Evolutionary conservation across 345 rosid genomes (phyloP).

Genomic region (Kandelia obovata): DNA sequence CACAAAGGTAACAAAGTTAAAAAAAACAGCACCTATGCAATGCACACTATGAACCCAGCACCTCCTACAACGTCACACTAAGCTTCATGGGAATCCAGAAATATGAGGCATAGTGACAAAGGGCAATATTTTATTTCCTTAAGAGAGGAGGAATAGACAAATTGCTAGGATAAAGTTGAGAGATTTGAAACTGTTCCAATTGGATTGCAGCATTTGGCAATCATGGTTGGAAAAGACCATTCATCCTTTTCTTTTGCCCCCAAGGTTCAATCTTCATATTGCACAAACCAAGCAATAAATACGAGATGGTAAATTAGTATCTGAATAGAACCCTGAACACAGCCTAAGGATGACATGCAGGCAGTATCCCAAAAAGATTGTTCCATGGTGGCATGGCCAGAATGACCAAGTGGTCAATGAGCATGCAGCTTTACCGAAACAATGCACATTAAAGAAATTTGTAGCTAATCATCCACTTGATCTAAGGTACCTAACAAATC

Average conservation of each 20-base stretch:
- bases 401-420: not conserved
- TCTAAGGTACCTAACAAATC: not conserved
- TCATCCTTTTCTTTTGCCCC: too few species aligned
- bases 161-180: not conserved
- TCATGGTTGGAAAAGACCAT: not conserved
- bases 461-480: not conserved
- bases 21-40: too few species aligned
- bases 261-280: too few species aligned
- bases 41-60: too few species aligned
- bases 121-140: too few species aligned
- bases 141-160: not conserved
- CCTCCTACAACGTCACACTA: too few species aligned
- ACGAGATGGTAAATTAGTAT: not conserved
- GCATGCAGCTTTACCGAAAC: not conserved
- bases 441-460: constrained; percentile 2
- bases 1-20: too few species aligned
- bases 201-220: not conserved
- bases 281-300: not conserved
- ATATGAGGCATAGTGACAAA: too few species aligned
- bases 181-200: not conserved
- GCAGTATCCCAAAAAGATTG: not conserved
- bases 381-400: not conserved
- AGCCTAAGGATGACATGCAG: not conserved
- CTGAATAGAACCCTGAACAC: not conserved
- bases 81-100: too few species aligned